A percentile compares a stretch with the other conserved stretches of the same genome.
These are phyloP conservation scores for Perkinsela sp. DNA, from an alignment of 208 protist genomes.

Conservation along the genomic window DNA sequence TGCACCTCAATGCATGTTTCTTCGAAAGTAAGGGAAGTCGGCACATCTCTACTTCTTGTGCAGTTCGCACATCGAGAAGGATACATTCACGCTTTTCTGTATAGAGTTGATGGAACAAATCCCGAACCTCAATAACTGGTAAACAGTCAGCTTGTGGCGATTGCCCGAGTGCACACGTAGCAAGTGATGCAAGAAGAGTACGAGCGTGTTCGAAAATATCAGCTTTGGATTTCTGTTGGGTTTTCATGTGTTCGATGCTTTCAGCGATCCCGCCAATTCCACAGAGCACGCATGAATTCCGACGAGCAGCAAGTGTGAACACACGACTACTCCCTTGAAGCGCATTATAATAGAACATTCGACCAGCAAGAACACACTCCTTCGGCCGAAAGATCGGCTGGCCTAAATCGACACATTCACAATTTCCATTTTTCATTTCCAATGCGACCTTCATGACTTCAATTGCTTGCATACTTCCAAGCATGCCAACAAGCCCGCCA, in stretches of 20 bases:
- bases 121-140: neutral
- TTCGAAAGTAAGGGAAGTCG: neutral
- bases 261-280: slow-evolving; percentile 1
- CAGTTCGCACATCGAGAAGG: neutral
- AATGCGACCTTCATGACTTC: slow-evolving; percentile 54
- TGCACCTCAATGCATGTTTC: neutral
- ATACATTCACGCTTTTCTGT: neutral
- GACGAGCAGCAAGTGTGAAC: slow-evolving; percentile 21
- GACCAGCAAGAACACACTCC: slow-evolving; percentile 15
- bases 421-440: neutral
- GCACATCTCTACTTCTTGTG: neutral
- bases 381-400: slow-evolving; percentile 15
- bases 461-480: slow-evolving; percentile 71
- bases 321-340: slow-evolving; percentile 21
- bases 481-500: slow-evolving; percentile 65
- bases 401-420: neutral
- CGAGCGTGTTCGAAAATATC: neutral
- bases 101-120: neutral
- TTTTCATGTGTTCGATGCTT: neutral
- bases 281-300: slow-evolving; percentile 29
- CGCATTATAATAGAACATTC: slow-evolving; percentile 58
- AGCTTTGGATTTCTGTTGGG: neutral
- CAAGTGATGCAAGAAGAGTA: neutral
- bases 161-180: neutral
- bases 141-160: neutral